Percentiles rank a stretch among this genome's conserved stretches.
Conservation (phyloP, 192 early-diverging fungal species). For the Coemansia sp. region DNA sequence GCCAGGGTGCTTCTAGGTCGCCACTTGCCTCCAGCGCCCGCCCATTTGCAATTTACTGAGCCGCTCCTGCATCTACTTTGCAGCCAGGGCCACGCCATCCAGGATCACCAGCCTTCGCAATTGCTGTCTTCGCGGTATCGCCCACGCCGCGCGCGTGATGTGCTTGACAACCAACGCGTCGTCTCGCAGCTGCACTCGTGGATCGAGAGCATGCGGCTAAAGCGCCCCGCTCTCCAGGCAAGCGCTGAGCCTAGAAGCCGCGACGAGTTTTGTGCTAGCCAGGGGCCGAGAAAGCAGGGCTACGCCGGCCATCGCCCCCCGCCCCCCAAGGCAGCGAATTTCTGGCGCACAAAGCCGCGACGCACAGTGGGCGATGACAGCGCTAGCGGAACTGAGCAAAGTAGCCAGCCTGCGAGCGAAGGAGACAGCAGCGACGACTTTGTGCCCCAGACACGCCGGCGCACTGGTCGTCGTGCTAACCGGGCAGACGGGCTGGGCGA, state of each 20-base stretch:
- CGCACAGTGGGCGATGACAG: constrained; percentile 3
- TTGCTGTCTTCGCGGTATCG: constrained; percentile 38
- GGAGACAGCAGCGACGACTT: constrained; percentile 45
- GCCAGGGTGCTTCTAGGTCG: neutral
- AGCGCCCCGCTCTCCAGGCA: constrained; percentile 12
- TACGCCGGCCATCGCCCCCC: neutral
- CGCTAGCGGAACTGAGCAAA: neutral
- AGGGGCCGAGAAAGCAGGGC: neutral
- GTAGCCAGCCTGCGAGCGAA: constrained; percentile 2
- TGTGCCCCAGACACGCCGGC: constrained; percentile 11
- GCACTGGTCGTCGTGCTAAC: neutral
- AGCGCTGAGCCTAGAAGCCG: constrained; percentile 1
- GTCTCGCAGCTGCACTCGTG: constrained; percentile 42
- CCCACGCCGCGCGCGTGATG: constrained; percentile 31
- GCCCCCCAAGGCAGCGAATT: neutral
- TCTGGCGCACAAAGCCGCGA: neutral
- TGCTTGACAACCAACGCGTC: constrained; percentile 33
- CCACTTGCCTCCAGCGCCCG: constrained; percentile 7
- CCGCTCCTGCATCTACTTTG: constrained; percentile 28
- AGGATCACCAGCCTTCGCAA: constrained; percentile 6
- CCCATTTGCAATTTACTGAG: constrained; percentile 29
- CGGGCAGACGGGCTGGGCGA: constrained; percentile 19
- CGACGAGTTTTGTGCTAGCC: neutral
- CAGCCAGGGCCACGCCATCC: neutral
- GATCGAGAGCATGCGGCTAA: constrained; percentile 51